These are phyloP conservation scores for Eucalyptus sp. DNA, from an alignment of 345 rosid genomes.

Conservation along the genomic window DNA sequence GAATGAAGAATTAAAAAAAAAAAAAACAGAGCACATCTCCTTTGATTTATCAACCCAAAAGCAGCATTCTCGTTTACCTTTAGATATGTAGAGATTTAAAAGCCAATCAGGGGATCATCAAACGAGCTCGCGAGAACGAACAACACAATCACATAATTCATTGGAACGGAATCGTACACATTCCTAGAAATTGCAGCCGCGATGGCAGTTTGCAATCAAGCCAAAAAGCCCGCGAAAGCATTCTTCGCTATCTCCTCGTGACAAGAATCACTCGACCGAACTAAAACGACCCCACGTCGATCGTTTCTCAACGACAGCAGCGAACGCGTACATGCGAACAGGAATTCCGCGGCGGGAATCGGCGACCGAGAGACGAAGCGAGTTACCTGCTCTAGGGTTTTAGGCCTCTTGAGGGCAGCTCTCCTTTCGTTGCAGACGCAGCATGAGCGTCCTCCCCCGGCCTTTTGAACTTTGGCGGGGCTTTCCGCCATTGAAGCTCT, in stretches of 20 bases:
- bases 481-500: constrained; percentile 20
- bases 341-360: not conserved
- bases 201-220: not conserved
- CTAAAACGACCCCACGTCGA: not conserved
- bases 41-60: not conserved
- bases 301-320: not conserved
- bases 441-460: constrained; percentile 35
- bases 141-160: not conserved
- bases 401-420: constrained; percentile 78
- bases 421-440: constrained; percentile 46
- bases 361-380: not conserved
- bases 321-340: not conserved
- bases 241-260: not conserved
- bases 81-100: not conserved
- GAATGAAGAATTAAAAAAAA: not conserved
- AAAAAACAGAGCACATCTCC: not conserved
- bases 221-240: not conserved
- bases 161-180: not conserved
- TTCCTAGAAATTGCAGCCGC: not conserved
- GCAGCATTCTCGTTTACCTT: not conserved
- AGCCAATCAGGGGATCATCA: not conserved
- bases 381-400: constrained; percentile 76
- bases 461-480: constrained; percentile 20
- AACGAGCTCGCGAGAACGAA: not conserved
- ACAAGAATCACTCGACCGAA: not conserved